A percentile compares a stretch with the other conserved stretches of the same genome.
Evolutionary conservation across 495 filamentous ascomycete genomes (phyloP).

Genomic region (Neurospora terricola): DNA sequence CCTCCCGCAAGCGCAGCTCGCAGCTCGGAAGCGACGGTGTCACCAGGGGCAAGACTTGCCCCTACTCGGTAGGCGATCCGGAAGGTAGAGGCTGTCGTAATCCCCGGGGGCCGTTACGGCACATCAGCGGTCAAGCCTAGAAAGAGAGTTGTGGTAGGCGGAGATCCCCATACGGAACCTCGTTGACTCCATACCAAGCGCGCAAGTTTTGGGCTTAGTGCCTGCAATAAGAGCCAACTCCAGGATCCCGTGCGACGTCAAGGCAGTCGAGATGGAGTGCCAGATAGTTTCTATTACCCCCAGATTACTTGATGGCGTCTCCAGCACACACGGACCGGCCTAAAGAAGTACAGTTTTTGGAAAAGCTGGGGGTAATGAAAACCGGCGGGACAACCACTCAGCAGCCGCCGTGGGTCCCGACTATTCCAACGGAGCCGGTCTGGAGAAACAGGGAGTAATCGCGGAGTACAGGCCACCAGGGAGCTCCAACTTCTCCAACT

Average conservation of each 20-base stretch:
- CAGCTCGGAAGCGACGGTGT: neutral
- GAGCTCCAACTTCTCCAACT: conserved; percentile 2
- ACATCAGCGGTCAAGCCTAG: conserved; percentile 15
- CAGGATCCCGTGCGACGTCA: conserved; percentile 16
- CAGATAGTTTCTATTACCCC: conserved; percentile 29
- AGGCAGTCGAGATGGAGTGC: conserved; percentile 2
- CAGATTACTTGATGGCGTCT: conserved; percentile 27
- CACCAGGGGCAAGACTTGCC: neutral
- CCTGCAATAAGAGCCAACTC: neutral
- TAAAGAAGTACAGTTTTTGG: conserved; percentile 1
- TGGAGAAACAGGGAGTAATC: neutral
- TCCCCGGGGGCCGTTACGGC: conserved; percentile 4
- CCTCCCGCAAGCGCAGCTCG: conserved; percentile 4
- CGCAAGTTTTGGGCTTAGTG: neutral
- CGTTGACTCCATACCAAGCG: neutral
- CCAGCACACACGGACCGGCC: conserved; percentile 8
- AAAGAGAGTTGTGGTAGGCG: neutral
- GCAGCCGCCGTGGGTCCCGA: neutral
- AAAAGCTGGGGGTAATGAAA: conserved; percentile 18
- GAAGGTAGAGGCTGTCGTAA: conserved; percentile 1
- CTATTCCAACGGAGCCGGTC: conserved; percentile 6
- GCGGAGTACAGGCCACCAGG: neutral
- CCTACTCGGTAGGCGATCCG: neutral
- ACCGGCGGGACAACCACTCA: conserved; percentile 13
- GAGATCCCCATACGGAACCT: neutral